A percentile compares a stretch with the other conserved stretches of the same genome.
These are phyloP conservation scores for Urochloa ruziziensis DNA, from an alignment of 176 grass and related monocot species.

Conservation along the genomic window DNA sequence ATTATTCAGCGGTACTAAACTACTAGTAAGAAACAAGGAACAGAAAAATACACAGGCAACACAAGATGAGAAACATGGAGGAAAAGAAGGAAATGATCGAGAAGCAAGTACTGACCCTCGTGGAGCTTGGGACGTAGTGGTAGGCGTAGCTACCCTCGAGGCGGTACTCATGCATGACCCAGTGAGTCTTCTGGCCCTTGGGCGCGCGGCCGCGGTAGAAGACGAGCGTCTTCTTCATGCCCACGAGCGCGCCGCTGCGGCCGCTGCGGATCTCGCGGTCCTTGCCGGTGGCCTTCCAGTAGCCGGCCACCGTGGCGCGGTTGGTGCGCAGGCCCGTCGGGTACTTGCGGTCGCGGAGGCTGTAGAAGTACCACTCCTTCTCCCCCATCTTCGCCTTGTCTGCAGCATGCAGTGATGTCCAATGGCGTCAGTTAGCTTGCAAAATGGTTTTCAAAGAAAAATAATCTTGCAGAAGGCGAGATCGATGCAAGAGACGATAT, in stretches of 20 bases:
- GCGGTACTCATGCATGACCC: conserved; percentile 97
- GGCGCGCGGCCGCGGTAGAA: conserved; percentile 87
- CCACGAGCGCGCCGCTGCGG: conserved; percentile 60
- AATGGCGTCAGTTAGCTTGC: not conserved
- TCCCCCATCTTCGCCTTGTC: conserved; percentile 82
- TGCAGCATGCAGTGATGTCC: not conserved
- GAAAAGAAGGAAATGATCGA: no score
- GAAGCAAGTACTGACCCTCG: conserved; percentile 35
- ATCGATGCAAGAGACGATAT: not conserved
- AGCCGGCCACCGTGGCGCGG: conserved; percentile 74
- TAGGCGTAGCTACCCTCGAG: conserved; percentile 77
- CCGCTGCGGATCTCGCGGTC: conserved; percentile 75
- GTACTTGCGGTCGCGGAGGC: conserved; percentile 96
- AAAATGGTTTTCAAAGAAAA: no score
- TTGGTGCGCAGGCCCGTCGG: conserved; percentile 94
- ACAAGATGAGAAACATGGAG: not conserved
- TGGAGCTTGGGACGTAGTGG: conserved; percentile 56
- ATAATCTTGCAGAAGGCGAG: not conserved
- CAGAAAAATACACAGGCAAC: not conserved
- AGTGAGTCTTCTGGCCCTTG: conserved; percentile 84
- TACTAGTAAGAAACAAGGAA: not conserved
- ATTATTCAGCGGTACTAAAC: no score
- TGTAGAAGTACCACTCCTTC: conserved; percentile 98
- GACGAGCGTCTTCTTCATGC: conserved; percentile 99
- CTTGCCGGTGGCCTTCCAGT: conserved; percentile 99